Conservation (phyloP, 202 grass and related monocot species). For the Setaria viridis region DNA sequence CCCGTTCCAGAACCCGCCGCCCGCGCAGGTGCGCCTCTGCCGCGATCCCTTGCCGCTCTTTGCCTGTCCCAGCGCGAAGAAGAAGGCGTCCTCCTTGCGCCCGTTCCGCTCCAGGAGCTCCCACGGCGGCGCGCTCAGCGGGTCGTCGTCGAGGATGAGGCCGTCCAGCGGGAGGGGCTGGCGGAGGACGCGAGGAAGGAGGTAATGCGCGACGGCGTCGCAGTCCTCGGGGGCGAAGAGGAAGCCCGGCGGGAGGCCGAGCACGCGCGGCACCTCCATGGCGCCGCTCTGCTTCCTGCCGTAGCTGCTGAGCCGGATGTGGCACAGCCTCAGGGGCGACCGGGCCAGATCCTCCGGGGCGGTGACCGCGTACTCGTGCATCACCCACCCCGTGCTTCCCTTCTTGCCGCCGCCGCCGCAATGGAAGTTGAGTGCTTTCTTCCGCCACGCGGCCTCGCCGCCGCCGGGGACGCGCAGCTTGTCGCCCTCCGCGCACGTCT, state of each 20-base stretch:
- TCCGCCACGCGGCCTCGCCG: not conserved
- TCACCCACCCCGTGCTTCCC: constrained; percentile 23
- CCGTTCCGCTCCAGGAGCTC: not conserved
- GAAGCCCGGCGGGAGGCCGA: not conserved
- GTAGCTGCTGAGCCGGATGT: not conserved
- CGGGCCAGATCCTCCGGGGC: not conserved
- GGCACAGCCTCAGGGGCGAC: not conserved
- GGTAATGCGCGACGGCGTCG: not conserved
- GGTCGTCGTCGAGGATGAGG: constrained; percentile 24
- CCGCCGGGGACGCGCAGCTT: not conserved
- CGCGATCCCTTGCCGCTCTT: not conserved
- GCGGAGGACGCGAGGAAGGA: not conserved
- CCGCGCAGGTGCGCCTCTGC: not conserved
- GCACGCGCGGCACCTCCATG: not conserved
- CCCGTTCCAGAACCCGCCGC: not conserved
- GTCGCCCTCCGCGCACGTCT: not conserved
- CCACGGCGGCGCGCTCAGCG: constrained; percentile 12
- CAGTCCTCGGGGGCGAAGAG: constrained; percentile 2
- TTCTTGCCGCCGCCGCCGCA: not conserved
- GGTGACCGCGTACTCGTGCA: constrained; percentile 20
- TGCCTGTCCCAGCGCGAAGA: not conserved
- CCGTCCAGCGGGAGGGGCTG: not conserved
- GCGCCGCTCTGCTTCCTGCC: not conserved
- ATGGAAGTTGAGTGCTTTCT: not conserved
- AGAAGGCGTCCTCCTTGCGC: not conserved